These are phyloP conservation scores for Mimosa pudica DNA, from an alignment of 306 rosid genomes.

Conservation along the genomic window DNA sequence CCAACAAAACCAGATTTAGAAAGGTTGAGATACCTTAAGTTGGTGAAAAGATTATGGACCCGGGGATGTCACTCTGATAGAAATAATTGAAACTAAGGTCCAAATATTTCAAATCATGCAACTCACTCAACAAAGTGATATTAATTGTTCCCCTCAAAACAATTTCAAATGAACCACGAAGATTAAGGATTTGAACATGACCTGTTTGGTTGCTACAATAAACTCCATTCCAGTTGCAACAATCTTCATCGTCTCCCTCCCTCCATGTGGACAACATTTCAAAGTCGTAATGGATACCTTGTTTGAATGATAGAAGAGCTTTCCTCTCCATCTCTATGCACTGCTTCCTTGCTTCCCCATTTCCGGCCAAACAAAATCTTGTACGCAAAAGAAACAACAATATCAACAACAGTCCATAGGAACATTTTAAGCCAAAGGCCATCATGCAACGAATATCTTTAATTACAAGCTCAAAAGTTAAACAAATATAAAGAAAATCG, in stretches of 20 bases:
- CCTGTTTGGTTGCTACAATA: slow-evolving; percentile 13
- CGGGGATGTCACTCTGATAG: not conserved
- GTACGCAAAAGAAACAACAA: not conserved
- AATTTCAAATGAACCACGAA: not conserved
- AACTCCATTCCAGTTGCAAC: slow-evolving; percentile 31
- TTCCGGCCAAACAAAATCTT: not conserved
- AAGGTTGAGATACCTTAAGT: slow-evolving; percentile 28
- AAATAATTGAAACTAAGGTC: not conserved
- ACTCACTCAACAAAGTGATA: not conserved
- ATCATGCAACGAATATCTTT: not conserved
- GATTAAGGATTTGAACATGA: slow-evolving; percentile 3
- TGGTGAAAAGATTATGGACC: not conserved
- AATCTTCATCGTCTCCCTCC: not conserved
- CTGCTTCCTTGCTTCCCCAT: not conserved
- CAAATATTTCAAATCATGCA: not conserved
- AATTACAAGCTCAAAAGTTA: not conserved
- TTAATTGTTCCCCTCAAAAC: not conserved
- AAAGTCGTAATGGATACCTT: fast-evolving
- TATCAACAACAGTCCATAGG: not conserved
- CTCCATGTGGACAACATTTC: slow-evolving; percentile 28
- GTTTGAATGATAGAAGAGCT: slow-evolving; percentile 23
- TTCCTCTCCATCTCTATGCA: not conserved
- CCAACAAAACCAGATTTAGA: fast-evolving
- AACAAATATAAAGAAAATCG: not conserved
- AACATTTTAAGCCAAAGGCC: not conserved